Evolutionary conservation across 2,329 filamentous ascomycete genomes (phyloP).

Genomic region (Hansfordia pulvinata): DNA sequence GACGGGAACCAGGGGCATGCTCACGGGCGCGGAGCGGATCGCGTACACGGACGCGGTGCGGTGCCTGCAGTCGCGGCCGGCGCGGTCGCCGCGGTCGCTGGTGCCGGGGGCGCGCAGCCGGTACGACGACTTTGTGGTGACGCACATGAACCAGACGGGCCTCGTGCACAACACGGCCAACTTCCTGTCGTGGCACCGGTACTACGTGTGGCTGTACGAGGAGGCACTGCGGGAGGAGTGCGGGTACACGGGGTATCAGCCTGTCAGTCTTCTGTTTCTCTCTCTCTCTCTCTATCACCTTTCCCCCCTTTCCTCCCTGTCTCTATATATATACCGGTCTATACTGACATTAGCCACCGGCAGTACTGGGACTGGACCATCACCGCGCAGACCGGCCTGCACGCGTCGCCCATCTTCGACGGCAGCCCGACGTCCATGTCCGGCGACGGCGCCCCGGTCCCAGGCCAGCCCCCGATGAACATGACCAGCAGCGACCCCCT

Average conservation of each 20-base stretch:
- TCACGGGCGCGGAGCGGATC: too few species aligned
- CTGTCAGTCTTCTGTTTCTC: slow-evolving; percentile 16
- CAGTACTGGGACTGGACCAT: slow-evolving; percentile 40
- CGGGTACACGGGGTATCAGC: slow-evolving; percentile 24
- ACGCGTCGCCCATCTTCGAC: slow-evolving; percentile 38
- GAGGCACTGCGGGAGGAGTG: slow-evolving; percentile 25
- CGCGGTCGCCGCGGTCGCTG: slow-evolving; percentile 13
- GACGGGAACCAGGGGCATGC: too few species aligned
- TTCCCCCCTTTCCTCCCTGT: neutral
- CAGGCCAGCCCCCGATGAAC: slow-evolving; percentile 9
- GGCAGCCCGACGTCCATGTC: slow-evolving; percentile 28
- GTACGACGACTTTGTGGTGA: slow-evolving; percentile 22
- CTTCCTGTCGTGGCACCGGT: slow-evolving; percentile 29
- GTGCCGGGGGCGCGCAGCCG: slow-evolving; percentile 17
- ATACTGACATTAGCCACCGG: slow-evolving; percentile 2
- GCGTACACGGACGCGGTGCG: slow-evolving; percentile 19
- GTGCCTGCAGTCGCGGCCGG: slow-evolving; percentile 17
- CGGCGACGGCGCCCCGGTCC: slow-evolving; percentile 21
- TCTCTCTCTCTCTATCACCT: too few species aligned
- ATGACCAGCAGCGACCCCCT: slow-evolving; percentile 8
- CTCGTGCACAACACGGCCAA: slow-evolving; percentile 18
- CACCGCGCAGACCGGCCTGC: slow-evolving; percentile 27
- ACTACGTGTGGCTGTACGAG: slow-evolving; percentile 24
- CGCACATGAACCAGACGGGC: slow-evolving; percentile 21
- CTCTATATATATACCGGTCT: neutral